Evolutionary conservation across 1,139 yeast species (phyloP).

Genomic region (Diutina ranongensis): DNA sequence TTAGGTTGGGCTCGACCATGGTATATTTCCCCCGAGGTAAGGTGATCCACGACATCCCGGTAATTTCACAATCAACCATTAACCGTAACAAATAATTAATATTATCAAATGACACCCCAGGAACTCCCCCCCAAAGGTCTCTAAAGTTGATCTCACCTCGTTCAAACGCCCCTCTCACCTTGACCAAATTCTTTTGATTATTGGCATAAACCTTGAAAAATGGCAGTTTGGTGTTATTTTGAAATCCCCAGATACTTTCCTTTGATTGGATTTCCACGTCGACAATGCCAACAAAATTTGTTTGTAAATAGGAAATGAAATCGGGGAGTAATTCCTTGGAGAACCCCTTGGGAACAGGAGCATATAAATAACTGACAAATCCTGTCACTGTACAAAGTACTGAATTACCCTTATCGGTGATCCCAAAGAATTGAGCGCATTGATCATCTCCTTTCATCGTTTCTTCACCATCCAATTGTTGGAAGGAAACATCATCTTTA

Average conservation of each 20-base stretch:
- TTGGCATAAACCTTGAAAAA: constrained; percentile 64
- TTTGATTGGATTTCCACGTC: constrained; percentile 55
- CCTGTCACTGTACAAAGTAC: constrained; percentile 85
- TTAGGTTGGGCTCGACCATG: constrained; percentile 23
- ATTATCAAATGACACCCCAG: constrained; percentile 71
- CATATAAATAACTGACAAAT: constrained; percentile 81
- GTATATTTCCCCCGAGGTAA: constrained; percentile 65
- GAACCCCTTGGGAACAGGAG: constrained; percentile 81
- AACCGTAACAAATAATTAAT: constrained; percentile 74
- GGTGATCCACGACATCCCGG: constrained; percentile 98
- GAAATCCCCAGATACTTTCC: constrained; percentile 91
- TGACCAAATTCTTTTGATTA: constrained; percentile 55
- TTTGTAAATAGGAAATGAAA: constrained; percentile 38
- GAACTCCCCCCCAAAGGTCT: constrained; percentile 42
- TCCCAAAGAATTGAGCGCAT: constrained; percentile 80
- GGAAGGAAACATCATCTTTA: constrained; percentile 54
- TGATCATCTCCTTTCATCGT: constrained; percentile 45
- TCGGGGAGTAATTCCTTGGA: constrained; percentile 38
- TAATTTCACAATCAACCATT: constrained; percentile 85
- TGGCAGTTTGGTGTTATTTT: constrained; percentile 66
- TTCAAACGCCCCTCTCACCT: constrained; percentile 70
- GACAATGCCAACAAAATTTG: constrained; percentile 44
- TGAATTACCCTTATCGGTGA: constrained; percentile 78
- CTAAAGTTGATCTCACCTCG: constrained; percentile 67
- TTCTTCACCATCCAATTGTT: constrained; percentile 94